Evolutionary conservation across 306 rosid genomes (phyloP).

Genomic region (Prunus davidiana): DNA sequence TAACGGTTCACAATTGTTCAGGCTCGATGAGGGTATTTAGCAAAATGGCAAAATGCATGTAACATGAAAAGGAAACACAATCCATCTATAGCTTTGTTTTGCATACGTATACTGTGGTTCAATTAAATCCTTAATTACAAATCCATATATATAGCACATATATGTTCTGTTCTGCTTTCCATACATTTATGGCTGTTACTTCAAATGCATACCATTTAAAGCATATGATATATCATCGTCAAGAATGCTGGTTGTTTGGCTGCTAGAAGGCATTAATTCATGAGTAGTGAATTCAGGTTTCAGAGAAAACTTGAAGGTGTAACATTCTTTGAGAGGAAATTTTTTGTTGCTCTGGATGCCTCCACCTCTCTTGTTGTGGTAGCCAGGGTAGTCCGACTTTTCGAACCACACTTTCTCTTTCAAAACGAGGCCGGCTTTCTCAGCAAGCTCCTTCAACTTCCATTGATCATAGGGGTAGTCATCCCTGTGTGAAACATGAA

Average conservation of each 20-base stretch:
- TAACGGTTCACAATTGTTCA: background rate
- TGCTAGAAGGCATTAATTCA: no score
- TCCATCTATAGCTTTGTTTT: no score
- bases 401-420: constrained; percentile 5
- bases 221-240: background rate
- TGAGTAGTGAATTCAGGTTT: background rate
- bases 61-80: no score
- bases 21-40: no score
- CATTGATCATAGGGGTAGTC: constrained; percentile 18
- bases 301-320: constrained; percentile 21
- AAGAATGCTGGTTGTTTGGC: no score
- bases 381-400: constrained; percentile 17
- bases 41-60: no score
- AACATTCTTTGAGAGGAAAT: constrained; percentile 5
- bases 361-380: constrained; percentile 27
- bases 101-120: no score
- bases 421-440: constrained; percentile 8
- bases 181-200: no score
- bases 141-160: no score
- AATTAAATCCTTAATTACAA: no score
- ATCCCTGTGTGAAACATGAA: constrained; percentile 20
- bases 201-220: no score
- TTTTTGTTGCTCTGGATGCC: constrained; percentile 16
- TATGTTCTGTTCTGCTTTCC: no score
- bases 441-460: constrained; percentile 14